phyloP scores from a whole-genome alignment of 768 basidiomycete genomes.

The Leccinum broughii region DNA sequence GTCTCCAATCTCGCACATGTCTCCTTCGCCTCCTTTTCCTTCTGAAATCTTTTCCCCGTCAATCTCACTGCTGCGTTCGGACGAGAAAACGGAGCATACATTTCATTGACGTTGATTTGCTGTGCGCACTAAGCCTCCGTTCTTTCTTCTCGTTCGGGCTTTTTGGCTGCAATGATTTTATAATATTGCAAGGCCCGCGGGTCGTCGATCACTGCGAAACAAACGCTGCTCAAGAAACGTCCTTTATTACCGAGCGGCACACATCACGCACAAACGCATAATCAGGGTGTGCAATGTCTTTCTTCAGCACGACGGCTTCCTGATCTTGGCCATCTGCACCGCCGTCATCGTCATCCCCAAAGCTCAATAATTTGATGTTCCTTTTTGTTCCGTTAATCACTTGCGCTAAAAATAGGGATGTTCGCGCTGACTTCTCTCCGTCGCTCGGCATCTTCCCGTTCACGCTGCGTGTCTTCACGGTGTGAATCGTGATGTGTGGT shows the following conservation, averaged over 20 bases:
- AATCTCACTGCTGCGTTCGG: too few species aligned
- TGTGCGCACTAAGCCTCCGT: neutral
- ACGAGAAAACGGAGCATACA: neutral
- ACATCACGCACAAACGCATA: too few species aligned
- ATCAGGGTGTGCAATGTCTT: too few species aligned
- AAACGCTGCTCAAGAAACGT: too few species aligned
- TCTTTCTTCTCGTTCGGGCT: neutral
- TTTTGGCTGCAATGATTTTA: neutral
- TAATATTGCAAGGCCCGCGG: conserved; percentile 3
- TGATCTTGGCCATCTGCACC: conserved; percentile 32
- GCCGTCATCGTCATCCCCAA: conserved; percentile 67
- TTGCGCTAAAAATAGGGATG: neutral
- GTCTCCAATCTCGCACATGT: too few species aligned
- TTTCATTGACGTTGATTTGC: too few species aligned
- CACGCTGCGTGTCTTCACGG: conserved; percentile 54
- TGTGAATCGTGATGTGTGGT: conserved; percentile 69
- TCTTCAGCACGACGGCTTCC: too few species aligned
- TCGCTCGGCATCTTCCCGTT: conserved; percentile 73
- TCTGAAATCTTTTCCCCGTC: too few species aligned
- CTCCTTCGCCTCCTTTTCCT: too few species aligned
- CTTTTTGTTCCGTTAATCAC: conserved; percentile 38
- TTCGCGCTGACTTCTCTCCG: conserved; percentile 67
- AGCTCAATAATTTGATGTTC: conserved; percentile 65
- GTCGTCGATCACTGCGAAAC: neutral
- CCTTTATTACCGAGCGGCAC: too few species aligned